A percentile compares a stretch with the other conserved stretches of the same genome.
phyloP scores from a whole-genome alignment of 1,284 basidiomycete species.

The Papiliotrema laurentii region DNA sequence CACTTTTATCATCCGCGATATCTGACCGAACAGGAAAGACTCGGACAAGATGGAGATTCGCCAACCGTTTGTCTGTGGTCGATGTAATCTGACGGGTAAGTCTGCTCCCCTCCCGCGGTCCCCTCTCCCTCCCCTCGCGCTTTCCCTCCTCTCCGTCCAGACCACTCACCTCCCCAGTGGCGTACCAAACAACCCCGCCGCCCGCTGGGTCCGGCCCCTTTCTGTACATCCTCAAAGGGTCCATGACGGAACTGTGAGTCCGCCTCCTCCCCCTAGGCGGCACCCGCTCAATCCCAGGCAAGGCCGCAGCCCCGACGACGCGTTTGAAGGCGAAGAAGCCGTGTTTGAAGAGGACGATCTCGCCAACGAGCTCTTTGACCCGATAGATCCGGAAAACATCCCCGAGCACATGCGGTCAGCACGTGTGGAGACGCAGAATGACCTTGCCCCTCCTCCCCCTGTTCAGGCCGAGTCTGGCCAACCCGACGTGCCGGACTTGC shows the following conservation, averaged over 20 bases:
- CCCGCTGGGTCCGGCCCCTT: constrained; percentile 40
- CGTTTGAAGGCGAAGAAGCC: constrained; percentile 45
- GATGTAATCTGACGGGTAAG: constrained; percentile 44
- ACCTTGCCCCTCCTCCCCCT: no score
- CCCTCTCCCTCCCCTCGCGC: no score
- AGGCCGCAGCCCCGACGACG: constrained; percentile 46
- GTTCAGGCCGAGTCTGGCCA: no score
- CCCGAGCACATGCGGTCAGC: background rate
- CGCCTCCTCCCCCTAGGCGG: background rate
- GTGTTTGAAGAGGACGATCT: constrained; percentile 4
- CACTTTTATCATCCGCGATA: background rate
- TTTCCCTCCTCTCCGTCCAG: background rate
- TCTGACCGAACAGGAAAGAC: constrained; percentile 11
- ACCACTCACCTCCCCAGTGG: constrained; percentile 23
- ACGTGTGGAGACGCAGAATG: no score
- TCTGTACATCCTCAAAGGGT: constrained; percentile 45
- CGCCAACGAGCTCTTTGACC: constrained; percentile 4
- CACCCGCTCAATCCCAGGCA: constrained; percentile 22
- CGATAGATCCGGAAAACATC: background rate
- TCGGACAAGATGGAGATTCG: constrained; percentile 35
- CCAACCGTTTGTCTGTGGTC: constrained; percentile 38
- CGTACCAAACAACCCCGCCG: constrained; percentile 43
- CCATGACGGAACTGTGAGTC: constrained; percentile 45
- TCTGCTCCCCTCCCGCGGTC: background rate
- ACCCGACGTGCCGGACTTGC: no score